Percentiles rank a stretch among this genome's conserved stretches.
These are phyloP conservation scores for Polyplosphaeria fusca DNA, from an alignment of 495 filamentous ascomycete genomes.

Conservation along the genomic window DNA sequence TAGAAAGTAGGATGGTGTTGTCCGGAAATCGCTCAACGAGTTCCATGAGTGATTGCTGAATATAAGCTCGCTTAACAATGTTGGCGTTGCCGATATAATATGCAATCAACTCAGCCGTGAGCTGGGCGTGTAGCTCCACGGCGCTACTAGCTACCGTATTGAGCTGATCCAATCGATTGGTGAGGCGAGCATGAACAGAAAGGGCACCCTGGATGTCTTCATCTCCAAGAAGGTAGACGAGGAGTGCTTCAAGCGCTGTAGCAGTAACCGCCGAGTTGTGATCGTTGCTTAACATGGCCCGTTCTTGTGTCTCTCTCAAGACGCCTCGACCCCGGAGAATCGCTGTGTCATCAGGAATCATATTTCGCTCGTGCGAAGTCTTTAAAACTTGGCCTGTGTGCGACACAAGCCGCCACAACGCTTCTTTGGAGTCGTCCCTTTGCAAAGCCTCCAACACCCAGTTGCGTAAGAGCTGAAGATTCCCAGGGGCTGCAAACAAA, in stretches of 20 bases:
- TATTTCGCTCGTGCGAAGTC: neutral
- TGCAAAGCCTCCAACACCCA: constrained; percentile 71
- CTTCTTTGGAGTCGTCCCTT: constrained; percentile 44
- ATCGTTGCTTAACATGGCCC: constrained; percentile 49
- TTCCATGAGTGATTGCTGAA: constrained; percentile 58
- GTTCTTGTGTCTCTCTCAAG: constrained; percentile 2
- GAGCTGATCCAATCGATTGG: constrained; percentile 34
- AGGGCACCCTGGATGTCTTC: constrained; percentile 42
- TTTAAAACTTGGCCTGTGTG: constrained; percentile 39
- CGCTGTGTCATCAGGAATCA: constrained; percentile 29
- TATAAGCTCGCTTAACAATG: constrained; percentile 59
- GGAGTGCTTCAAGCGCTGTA: constrained; percentile 59
- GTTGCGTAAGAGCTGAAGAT: constrained; percentile 61
- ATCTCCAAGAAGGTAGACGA: constrained; percentile 57
- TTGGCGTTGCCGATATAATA: constrained; percentile 56
- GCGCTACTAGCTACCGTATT: constrained; percentile 15
- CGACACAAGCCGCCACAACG: constrained; percentile 49
- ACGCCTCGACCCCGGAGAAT: constrained; percentile 14
- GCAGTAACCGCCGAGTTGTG: constrained; percentile 53
- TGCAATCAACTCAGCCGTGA: constrained; percentile 58
- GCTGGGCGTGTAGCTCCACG: constrained; percentile 41
- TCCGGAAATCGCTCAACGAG: constrained; percentile 64
- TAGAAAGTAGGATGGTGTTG: constrained; percentile 73
- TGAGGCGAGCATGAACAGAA: constrained; percentile 40
- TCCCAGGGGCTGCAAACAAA: constrained; percentile 42